A percentile compares a stretch with the other conserved stretches of the same genome.
phyloP scores from a whole-genome alignment of 2,329 filamentous ascomycete genomes.

The Penicillium sp. region DNA sequence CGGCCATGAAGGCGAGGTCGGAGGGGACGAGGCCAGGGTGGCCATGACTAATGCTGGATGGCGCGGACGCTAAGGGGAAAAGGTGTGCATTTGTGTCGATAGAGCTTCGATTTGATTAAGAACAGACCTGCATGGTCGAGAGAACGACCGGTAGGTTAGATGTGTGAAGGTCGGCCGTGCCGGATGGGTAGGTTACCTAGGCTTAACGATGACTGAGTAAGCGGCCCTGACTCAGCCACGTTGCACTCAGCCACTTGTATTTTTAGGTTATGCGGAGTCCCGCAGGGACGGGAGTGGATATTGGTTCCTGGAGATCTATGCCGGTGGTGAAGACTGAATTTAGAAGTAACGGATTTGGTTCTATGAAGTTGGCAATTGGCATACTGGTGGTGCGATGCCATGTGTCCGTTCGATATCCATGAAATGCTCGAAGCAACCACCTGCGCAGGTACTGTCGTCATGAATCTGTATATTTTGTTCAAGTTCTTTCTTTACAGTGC shows the following conservation, averaged over 20 bases:
- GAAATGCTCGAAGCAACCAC: not conserved
- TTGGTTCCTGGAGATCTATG: not conserved
- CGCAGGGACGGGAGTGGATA: not conserved
- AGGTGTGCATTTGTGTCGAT: not conserved
- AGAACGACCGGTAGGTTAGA: not conserved
- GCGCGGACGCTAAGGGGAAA: not conserved
- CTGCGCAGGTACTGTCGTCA: not conserved
- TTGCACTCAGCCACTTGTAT: slow-evolving; percentile 12
- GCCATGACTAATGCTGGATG: slow-evolving; percentile 32
- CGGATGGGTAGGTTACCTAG: not conserved
- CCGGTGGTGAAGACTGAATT: too few relatives aligned
- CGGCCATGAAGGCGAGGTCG: slow-evolving; percentile 41
- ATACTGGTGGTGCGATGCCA: not conserved
- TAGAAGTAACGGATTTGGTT: too few relatives aligned
- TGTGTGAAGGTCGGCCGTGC: not conserved
- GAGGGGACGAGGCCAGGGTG: slow-evolving; percentile 38
- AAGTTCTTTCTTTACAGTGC: not conserved
- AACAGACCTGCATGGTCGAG: slow-evolving; percentile 6
- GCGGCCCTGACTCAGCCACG: slow-evolving; percentile 19
- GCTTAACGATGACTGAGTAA: slow-evolving; percentile 11
- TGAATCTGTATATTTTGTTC: not conserved
- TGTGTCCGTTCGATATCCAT: not conserved
- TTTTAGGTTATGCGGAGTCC: slow-evolving; percentile 3
- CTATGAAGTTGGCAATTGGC: not conserved
- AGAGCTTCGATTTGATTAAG: not conserved